Conservation (phyloP, 371 early-diverging fungal genomes). For the Circinella umbellata region DNA sequence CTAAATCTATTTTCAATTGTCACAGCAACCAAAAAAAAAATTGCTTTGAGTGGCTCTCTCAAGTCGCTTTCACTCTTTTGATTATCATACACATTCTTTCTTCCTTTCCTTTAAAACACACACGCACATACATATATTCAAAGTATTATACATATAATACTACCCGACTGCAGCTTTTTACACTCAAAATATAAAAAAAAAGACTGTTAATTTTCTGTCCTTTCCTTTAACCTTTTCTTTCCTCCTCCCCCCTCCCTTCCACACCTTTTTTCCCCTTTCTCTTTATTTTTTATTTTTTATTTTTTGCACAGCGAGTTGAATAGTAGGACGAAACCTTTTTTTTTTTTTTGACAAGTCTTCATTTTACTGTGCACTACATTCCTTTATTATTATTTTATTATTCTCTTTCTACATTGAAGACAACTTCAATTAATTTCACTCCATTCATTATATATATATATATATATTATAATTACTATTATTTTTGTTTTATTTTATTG, state of each 20-base stretch:
- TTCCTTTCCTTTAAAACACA: too few relatives aligned
- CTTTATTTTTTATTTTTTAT: conserved; percentile 6
- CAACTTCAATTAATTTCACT: background rate
- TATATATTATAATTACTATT: background rate
- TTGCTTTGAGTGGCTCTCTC: too few relatives aligned
- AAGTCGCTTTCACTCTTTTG: too few relatives aligned
- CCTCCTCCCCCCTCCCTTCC: background rate
- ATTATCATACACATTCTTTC: too few relatives aligned
- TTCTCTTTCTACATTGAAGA: too few relatives aligned
- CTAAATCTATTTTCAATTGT: too few relatives aligned
- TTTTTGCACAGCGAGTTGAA: conserved; percentile 1
- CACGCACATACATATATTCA: too few relatives aligned
- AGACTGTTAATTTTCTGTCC: background rate
- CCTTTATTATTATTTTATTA: background rate
- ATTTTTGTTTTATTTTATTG: background rate
- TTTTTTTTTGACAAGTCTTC: conserved; percentile 1
- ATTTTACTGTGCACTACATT: background rate
- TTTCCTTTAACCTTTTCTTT: too few relatives aligned
- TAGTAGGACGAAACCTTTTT: conserved; percentile 2
- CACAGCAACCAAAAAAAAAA: too few relatives aligned
- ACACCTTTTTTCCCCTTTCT: conserved; percentile 3
- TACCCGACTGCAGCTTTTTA: too few relatives aligned
- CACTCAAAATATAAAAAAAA: too few relatives aligned
- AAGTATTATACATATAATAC: too few relatives aligned
- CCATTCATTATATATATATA: background rate